These are phyloP conservation scores for Effrenium voratum DNA, from an alignment of 73 alveolate species.

Conservation along the genomic window DNA sequence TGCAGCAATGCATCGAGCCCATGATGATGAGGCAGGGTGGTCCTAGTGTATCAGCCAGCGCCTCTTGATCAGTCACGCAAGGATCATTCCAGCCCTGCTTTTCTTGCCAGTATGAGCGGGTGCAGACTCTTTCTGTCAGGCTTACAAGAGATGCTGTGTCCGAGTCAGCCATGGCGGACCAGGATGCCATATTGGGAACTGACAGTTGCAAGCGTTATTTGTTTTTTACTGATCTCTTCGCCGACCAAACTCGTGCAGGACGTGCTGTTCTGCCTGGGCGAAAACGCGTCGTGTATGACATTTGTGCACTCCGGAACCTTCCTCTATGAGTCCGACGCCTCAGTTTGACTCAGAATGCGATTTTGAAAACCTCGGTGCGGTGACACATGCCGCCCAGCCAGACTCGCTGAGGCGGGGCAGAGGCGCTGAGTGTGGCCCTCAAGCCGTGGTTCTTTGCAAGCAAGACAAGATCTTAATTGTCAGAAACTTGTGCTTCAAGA, in stretches of 20 bases:
- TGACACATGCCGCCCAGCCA: too few species aligned
- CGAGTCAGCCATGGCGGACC: conserved; percentile 61
- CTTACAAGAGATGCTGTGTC: conserved; percentile 31
- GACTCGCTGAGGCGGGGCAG: too few species aligned
- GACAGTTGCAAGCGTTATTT: not conserved
- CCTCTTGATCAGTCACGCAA: too few species aligned
- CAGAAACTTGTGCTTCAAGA: too few species aligned
- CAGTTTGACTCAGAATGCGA: too few species aligned
- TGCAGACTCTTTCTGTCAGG: not conserved
- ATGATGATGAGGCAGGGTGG: conserved; percentile 40
- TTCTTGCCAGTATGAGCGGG: not conserved
- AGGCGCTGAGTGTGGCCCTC: too few species aligned
- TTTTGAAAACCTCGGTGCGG: too few species aligned
- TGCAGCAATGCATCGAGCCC: conserved; percentile 67
- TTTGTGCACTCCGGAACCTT: conserved; percentile 28
- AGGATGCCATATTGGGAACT: not conserved
- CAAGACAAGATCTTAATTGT: too few species aligned
- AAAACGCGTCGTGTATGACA: conserved; percentile 12
- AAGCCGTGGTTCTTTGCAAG: too few species aligned
- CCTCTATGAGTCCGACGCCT: conserved; percentile 16
- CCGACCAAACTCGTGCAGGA: not conserved
- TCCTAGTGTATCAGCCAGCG: not conserved
- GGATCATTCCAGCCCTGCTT: not conserved
- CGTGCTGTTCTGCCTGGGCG: conserved; percentile 51
- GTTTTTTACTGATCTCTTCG: not conserved